phyloP scores from a whole-genome alignment of 768 basidiomycete species.

The Mrakia frigida region DNA sequence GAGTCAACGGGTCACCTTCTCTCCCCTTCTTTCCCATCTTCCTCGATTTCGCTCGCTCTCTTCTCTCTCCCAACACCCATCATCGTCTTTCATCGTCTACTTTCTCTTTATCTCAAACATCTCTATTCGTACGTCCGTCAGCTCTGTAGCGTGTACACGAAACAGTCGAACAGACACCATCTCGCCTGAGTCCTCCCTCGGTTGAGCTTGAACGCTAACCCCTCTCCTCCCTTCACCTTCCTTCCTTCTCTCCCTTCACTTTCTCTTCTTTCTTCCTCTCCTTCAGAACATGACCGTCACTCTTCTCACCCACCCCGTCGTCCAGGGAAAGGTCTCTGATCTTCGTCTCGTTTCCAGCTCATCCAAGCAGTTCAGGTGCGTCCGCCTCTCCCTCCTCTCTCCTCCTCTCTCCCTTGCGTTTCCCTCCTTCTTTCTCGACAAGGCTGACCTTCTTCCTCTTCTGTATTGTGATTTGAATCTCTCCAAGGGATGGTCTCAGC shows the following conservation, averaged over 20 bases:
- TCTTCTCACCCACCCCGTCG: slow-evolving; percentile 63
- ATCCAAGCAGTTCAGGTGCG: slow-evolving; percentile 75
- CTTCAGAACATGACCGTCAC: slow-evolving; percentile 24
- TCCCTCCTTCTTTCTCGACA: not conserved
- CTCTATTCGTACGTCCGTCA: not conserved
- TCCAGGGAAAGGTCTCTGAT: slow-evolving; percentile 67
- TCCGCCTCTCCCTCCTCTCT: slow-evolving; percentile 38
- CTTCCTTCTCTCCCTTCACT: no score
- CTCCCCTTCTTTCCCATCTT: no score
- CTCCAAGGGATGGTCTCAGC: slow-evolving; percentile 58
- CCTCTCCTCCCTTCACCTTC: not conserved
- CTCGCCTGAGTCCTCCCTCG: not conserved
- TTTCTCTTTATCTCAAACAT: not conserved
- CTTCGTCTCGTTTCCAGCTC: slow-evolving; percentile 59
- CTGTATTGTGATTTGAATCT: not conserved
- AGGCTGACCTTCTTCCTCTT: not conserved
- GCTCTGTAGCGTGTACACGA: no score
- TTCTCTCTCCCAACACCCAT: not conserved
- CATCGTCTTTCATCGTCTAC: not conserved
- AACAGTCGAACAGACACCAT: not conserved
- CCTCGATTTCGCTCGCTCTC: not conserved
- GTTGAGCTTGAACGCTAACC: not conserved
- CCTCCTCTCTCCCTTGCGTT: not conserved
- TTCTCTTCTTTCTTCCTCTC: not conserved
- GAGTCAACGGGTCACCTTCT: no score